These are phyloP conservation scores for Beauveria brongniartii DNA, from an alignment of 2,329 filamentous ascomycete species.

Conservation along the genomic window DNA sequence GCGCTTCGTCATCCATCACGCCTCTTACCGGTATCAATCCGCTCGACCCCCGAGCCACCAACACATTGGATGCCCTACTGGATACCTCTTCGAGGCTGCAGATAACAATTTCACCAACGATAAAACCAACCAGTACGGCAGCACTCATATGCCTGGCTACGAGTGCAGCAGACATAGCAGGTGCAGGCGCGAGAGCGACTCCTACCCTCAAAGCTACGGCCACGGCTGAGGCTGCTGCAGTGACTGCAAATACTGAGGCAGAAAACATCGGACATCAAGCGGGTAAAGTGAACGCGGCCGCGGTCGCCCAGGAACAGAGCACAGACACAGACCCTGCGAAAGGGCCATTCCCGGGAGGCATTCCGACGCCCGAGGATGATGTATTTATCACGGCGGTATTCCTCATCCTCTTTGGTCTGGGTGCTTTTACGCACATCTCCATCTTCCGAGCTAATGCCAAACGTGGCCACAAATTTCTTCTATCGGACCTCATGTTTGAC, in stretches of 20 bases:
- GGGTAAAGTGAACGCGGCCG: not conserved
- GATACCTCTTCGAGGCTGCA: not conserved
- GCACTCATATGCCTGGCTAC: not conserved
- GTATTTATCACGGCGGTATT: slow-evolving; percentile 19
- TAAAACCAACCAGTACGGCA: not conserved
- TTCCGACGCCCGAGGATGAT: slow-evolving; percentile 12
- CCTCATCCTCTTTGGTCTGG: slow-evolving; percentile 18
- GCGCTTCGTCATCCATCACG: not conserved
- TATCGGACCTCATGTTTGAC: slow-evolving; percentile 28
- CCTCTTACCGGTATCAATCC: not conserved
- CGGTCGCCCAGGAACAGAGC: not conserved
- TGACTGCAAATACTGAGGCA: not conserved
- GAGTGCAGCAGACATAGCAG: not conserved
- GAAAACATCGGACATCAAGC: not conserved
- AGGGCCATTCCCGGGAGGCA: slow-evolving; percentile 8
- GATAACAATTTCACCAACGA: not conserved
- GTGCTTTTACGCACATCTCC: slow-evolving; percentile 18
- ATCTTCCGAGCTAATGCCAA: slow-evolving; percentile 22
- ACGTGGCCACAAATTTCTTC: slow-evolving; percentile 29
- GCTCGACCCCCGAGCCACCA: not conserved
- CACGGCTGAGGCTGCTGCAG: not conserved
- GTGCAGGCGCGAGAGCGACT: not conserved
- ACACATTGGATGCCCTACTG: not conserved
- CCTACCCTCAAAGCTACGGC: not conserved
- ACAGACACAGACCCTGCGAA: not conserved